Evolutionary conservation across 1,284 basidiomycete genomes (phyloP).

Genomic region (Lignosus rhinocerotis): DNA sequence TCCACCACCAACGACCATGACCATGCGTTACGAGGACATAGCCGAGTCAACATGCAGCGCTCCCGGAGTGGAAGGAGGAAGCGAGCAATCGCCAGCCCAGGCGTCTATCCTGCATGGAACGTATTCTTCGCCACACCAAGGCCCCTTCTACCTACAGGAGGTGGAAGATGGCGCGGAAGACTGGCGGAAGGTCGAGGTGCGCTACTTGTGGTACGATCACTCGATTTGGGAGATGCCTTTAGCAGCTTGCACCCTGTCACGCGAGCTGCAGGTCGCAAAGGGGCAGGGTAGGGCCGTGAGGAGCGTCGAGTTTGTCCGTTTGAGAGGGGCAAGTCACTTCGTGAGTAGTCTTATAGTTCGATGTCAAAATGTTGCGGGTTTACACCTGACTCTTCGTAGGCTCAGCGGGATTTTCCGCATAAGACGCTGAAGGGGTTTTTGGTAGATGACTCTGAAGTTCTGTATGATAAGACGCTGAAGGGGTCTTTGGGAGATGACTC

Average conservation of each 20-base stretch:
- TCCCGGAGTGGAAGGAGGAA: neutral
- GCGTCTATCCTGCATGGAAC: neutral
- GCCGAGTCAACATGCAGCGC: neutral
- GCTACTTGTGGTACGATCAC: constrained; percentile 13
- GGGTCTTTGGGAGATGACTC: neutral
- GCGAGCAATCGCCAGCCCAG: neutral
- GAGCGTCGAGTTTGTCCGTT: constrained; percentile 5
- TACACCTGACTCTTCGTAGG: neutral
- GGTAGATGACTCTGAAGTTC: neutral
- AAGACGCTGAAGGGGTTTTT: neutral
- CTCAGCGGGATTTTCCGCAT: neutral
- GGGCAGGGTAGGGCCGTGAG: constrained; percentile 2
- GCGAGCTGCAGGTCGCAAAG: constrained; percentile 9
- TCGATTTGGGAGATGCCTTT: constrained; percentile 13
- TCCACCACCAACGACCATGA: constrained; percentile 4
- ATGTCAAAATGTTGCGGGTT: neutral
- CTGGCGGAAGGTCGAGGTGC: constrained; percentile 8
- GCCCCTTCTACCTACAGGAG: neutral
- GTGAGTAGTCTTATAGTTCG: constrained; percentile 4
- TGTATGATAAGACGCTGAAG: neutral
- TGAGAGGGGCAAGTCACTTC: constrained; percentile 14
- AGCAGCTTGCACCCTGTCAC: neutral
- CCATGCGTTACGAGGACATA: constrained; percentile 8
- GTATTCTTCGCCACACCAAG: neutral
- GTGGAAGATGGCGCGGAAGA: neutral